A percentile compares a stretch with the other conserved stretches of the same genome.
Evolutionary conservation across 2,329 filamentous ascomycete genomes (phyloP).

Genomic region (Aspergillus eucalypticola): DNA sequence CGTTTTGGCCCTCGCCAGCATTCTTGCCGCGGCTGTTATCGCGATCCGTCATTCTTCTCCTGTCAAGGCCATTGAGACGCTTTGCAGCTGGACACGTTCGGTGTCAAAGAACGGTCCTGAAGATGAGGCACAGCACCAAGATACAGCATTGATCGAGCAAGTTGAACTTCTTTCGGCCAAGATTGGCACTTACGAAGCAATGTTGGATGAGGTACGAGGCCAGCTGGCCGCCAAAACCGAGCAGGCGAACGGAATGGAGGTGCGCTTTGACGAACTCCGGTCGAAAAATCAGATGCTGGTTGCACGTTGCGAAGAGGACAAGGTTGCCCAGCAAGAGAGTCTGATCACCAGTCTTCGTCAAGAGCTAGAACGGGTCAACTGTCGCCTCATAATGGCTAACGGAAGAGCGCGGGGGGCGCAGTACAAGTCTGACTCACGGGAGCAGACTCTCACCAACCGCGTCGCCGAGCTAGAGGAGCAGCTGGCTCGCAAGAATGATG

Average conservation of each 20-base stretch:
- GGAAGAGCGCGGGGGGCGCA: neutral
- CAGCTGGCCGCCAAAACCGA: neutral
- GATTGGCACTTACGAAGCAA: no score
- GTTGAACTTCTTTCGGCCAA: no score
- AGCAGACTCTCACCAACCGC: constrained; percentile 3
- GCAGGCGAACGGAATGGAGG: neutral
- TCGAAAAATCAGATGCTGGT: neutral
- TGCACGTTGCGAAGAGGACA: neutral
- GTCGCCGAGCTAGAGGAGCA: constrained; percentile 15
- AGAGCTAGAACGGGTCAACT: constrained; percentile 6
- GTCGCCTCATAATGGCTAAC: constrained; percentile 3
- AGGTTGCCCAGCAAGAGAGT: neutral
- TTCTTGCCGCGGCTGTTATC: neutral
- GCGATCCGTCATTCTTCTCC: neutral
- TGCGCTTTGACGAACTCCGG: neutral
- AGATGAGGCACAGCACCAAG: no score
- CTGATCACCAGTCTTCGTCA: neutral
- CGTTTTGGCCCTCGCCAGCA: neutral
- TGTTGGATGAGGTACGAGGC: no score
- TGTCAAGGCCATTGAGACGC: no score
- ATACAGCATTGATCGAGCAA: no score
- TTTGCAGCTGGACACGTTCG: no score
- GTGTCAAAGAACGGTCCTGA: no score
- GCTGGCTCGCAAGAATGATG: constrained; percentile 1
- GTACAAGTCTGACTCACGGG: constrained; percentile 3